A percentile compares a stretch with the other conserved stretches of the same genome.
phyloP scores from a whole-genome alignment of 768 basidiomycete species.

The Atractiella rhizophila region DNA sequence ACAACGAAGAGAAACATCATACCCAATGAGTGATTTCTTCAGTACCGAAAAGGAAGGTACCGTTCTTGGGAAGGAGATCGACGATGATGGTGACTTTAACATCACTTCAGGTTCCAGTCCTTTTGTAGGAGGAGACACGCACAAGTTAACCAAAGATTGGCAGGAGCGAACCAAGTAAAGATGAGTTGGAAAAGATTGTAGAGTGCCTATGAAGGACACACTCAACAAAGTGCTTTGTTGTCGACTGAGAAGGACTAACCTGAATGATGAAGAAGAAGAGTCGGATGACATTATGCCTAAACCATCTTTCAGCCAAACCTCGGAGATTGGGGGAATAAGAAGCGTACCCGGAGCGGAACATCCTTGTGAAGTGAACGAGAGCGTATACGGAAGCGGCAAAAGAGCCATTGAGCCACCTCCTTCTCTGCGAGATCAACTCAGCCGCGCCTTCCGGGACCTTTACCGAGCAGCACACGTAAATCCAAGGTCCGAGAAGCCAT shows the following conservation, averaged over 20 bases:
- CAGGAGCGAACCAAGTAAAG: slow-evolving; percentile 12
- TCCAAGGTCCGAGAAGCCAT: neutral
- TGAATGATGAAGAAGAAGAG: slow-evolving; percentile 96
- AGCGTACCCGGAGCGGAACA: slow-evolving; percentile 40
- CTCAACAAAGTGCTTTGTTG: too few relatives aligned
- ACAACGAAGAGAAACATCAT: too few relatives aligned
- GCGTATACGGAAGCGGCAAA: slow-evolving; percentile 45
- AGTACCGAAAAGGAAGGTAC: slow-evolving; percentile 44
- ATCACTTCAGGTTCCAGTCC: too few relatives aligned
- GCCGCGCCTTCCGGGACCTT: slow-evolving; percentile 33
- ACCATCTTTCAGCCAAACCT: too few relatives aligned
- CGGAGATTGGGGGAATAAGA: too few relatives aligned
- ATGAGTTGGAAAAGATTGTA: slow-evolving; percentile 55
- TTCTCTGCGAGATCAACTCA: slow-evolving; percentile 79
- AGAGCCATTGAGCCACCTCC: slow-evolving; percentile 89
- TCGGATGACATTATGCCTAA: slow-evolving; percentile 58
- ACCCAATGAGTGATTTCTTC: slow-evolving; percentile 32
- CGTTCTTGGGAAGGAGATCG: slow-evolving; percentile 39
- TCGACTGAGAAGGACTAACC: too few relatives aligned
- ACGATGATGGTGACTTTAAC: slow-evolving; percentile 88
- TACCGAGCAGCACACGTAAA: too few relatives aligned
- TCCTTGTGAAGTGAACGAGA: slow-evolving; percentile 39
- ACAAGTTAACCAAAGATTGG: slow-evolving; percentile 58
- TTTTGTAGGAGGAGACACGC: too few relatives aligned
- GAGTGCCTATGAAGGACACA: too few relatives aligned